A percentile compares a stretch with the other conserved stretches of the same genome.
phyloP scores from a whole-genome alignment of 176 grass and related monocot species.

The Lolium rigidum region DNA sequence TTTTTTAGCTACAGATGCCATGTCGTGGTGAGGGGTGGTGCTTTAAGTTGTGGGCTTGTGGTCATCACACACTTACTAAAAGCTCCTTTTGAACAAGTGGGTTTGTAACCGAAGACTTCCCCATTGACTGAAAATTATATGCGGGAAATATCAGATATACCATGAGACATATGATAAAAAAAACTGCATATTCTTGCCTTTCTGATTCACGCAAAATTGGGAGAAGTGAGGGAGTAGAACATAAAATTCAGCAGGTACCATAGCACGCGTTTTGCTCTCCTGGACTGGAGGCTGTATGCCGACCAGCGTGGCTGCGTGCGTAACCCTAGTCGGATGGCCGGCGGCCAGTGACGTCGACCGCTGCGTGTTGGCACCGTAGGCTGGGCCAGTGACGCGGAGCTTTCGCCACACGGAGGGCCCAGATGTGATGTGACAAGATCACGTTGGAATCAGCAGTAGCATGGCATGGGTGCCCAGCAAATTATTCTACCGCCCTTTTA shows the following conservation, averaged over 20 bases:
- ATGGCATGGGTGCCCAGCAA: slow-evolving; percentile 31
- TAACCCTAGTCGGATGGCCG: slow-evolving; percentile 29
- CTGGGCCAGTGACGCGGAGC: not conserved
- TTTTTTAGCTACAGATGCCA: slow-evolving; percentile 20
- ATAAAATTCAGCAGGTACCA: not conserved
- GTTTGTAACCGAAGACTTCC: slow-evolving; percentile 37
- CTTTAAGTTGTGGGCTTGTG: slow-evolving; percentile 25
- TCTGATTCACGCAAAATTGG: not conserved
- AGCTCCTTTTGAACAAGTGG: slow-evolving; percentile 13
- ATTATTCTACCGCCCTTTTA: not conserved
- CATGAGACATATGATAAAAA: not conserved
- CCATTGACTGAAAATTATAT: slow-evolving; percentile 17
- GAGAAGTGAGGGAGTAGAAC: not conserved
- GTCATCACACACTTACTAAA: slow-evolving; percentile 29
- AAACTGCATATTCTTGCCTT: not conserved
- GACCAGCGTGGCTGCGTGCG: not conserved
- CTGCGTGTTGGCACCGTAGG: not conserved
- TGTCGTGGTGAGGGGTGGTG: slow-evolving; percentile 17
- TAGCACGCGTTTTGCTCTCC: not conserved
- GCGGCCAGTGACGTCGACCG: slow-evolving; percentile 39
- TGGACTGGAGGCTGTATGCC: not conserved
- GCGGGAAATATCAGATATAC: not conserved
- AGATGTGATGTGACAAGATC: not conserved
- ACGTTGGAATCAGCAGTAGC: slow-evolving; percentile 31
- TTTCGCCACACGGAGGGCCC: slow-evolving; percentile 33